A percentile compares a stretch with the other conserved stretches of the same genome.
phyloP scores from a whole-genome alignment of 2,329 filamentous ascomycete genomes.

The Rhynchosporium agropyri region DNA sequence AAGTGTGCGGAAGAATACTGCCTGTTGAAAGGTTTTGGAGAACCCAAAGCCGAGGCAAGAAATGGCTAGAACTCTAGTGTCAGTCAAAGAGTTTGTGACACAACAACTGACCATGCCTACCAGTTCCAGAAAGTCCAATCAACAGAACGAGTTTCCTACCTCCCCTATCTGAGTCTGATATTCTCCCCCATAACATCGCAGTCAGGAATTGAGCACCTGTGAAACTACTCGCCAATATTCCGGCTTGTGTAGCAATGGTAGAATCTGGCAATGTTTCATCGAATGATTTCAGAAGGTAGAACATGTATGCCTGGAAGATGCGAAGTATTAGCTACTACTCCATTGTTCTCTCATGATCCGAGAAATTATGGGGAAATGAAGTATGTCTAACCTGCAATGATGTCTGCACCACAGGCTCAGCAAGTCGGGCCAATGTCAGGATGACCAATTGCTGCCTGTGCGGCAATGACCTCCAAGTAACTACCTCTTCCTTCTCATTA shows the following conservation, averaged over 20 bases:
- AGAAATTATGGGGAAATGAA: neutral
- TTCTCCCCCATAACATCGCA: constrained; percentile 68
- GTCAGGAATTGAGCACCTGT: constrained; percentile 79
- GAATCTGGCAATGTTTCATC: constrained; percentile 56
- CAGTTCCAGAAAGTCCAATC: constrained; percentile 65
- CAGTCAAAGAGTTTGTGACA: neutral
- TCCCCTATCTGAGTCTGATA: constrained; percentile 65
- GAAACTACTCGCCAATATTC: constrained; percentile 77
- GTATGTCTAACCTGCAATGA: constrained; percentile 50
- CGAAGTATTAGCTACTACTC: neutral
- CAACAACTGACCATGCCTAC: constrained; percentile 33
- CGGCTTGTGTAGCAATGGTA: constrained; percentile 75
- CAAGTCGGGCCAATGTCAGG: constrained; percentile 75
- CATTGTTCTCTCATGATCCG: no score
- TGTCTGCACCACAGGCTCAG: constrained; percentile 80
- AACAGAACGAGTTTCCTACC: constrained; percentile 56
- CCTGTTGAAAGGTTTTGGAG: constrained; percentile 66
- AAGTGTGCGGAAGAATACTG: constrained; percentile 73
- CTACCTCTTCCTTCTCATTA: constrained; percentile 22
- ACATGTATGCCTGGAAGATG: constrained; percentile 63
- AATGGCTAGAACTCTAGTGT: constrained; percentile 37
- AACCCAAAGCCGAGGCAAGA: constrained; percentile 69
- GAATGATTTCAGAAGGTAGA: constrained; percentile 86
- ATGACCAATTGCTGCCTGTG: constrained; percentile 74
- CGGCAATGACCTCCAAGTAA: constrained; percentile 24